phyloP scores from a whole-genome alignment of 306 rosid genomes.

The Gynostemma pentaphyllum region DNA sequence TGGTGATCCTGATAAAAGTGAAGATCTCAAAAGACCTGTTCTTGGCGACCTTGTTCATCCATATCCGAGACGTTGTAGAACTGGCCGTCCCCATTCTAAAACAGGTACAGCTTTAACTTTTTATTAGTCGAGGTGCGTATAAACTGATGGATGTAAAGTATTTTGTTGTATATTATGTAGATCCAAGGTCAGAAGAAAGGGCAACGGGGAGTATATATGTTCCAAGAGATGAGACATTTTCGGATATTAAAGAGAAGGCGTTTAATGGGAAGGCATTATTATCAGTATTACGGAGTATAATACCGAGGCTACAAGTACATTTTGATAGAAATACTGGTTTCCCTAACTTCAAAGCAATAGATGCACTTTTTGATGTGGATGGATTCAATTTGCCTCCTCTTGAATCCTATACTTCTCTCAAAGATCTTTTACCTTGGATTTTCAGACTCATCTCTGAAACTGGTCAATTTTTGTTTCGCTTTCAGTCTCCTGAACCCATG shows the following conservation, averaged over 20 bases:
- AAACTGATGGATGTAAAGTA: no score
- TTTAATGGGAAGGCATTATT: slow-evolving; percentile 14
- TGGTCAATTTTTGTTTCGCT: slow-evolving; percentile 20
- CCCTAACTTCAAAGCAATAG: slow-evolving; percentile 28
- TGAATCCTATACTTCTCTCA: neutral
- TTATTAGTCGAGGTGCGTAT: no score
- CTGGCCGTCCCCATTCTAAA: slow-evolving; percentile 13
- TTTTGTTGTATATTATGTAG: slow-evolving; percentile 7
- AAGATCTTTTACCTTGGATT: slow-evolving; percentile 20
- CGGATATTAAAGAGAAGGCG: slow-evolving; percentile 19
- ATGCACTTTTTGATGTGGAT: slow-evolving; percentile 25
- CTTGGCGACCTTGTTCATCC: slow-evolving; percentile 14
- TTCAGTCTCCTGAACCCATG: slow-evolving; percentile 25
- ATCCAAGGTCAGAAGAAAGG: slow-evolving; percentile 20
- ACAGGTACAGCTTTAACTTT: slow-evolving; percentile 17
- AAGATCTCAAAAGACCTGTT: slow-evolving; percentile 14
- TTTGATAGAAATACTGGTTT: slow-evolving; percentile 20
- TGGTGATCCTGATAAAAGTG: slow-evolving; percentile 23
- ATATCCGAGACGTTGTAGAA: slow-evolving; percentile 22
- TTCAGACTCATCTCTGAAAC: slow-evolving; percentile 17
- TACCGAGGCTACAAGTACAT: slow-evolving; percentile 20
- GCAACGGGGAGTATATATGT: slow-evolving; percentile 12
- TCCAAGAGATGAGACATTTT: slow-evolving; percentile 31
- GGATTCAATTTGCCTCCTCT: slow-evolving; percentile 16
- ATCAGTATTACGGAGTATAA: slow-evolving; percentile 17